These are phyloP conservation scores for Trypethelium eluteriae DNA, from an alignment of 495 filamentous ascomycete genomes.

Conservation along the genomic window DNA sequence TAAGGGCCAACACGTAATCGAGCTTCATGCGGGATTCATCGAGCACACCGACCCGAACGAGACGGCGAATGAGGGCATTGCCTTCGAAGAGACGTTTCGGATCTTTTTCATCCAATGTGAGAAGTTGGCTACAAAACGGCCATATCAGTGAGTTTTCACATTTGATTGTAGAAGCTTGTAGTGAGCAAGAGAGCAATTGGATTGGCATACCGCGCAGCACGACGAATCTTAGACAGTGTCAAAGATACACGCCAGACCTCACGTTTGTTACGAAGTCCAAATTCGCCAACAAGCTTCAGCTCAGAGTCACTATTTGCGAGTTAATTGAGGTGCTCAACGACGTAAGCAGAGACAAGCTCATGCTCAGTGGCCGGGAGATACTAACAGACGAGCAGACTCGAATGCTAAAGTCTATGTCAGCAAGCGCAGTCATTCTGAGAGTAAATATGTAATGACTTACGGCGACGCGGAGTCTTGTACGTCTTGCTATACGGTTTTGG, in stretches of 20 bases:
- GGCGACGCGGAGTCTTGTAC: constrained; percentile 83
- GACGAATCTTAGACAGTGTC: constrained; percentile 99
- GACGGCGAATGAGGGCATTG: constrained; percentile 98
- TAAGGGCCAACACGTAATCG: constrained; percentile 99
- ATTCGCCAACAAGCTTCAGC: constrained; percentile 98
- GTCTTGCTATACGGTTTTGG: constrained; percentile 87
- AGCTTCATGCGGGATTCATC: constrained; percentile 99
- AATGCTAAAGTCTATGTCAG: constrained; percentile 44
- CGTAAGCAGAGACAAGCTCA: constrained; percentile 95
- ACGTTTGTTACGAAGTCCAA: constrained; percentile 98
- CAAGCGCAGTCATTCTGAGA: background rate
- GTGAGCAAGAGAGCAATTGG: background rate
- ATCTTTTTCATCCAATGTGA: constrained; percentile 99
- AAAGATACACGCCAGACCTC: constrained; percentile 99
- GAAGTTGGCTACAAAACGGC: constrained; percentile 67
- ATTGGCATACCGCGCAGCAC: constrained; percentile 87
- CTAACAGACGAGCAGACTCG: constrained; percentile 99
- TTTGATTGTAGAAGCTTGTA: background rate
- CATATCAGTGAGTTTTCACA: background rate
- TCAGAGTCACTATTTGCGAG: constrained; percentile 81
- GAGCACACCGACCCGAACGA: constrained; percentile 98
- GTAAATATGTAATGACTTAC: background rate
- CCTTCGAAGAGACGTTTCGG: constrained; percentile 99
- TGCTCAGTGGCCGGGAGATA: constrained; percentile 89
- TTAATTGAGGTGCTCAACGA: constrained; percentile 57